Conservation (phyloP, 306 rosid species). For the Arachis stenosperma region DNA sequence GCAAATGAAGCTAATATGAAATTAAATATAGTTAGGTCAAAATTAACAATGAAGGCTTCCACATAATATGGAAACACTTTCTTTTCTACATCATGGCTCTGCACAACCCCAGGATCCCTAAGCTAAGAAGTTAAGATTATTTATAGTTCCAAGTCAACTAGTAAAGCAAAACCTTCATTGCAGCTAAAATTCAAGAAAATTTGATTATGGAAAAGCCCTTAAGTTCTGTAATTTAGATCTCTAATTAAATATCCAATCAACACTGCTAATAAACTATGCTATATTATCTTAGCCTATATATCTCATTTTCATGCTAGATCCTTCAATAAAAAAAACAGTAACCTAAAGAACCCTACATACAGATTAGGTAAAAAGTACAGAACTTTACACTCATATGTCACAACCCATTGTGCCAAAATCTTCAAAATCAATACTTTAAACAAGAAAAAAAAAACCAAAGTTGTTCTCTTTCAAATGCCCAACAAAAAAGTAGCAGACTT, state of each 20-base stretch:
- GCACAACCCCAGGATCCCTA: background rate
- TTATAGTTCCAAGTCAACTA: background rate
- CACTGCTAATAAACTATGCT: background rate
- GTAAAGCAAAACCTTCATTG: background rate
- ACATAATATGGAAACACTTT: background rate
- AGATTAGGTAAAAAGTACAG: constrained; percentile 37
- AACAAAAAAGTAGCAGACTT: background rate
- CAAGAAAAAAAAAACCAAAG: background rate
- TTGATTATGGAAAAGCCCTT: background rate
- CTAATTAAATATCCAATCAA: too few species aligned
- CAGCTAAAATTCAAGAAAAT: constrained; percentile 10
- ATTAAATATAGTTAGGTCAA: background rate
- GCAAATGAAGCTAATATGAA: constrained; percentile 15
- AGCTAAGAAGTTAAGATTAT: background rate
- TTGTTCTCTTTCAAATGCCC: background rate
- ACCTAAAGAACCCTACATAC: background rate
- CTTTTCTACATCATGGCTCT: constrained; percentile 4
- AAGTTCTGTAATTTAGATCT: constrained; percentile 19
- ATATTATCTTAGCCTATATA: background rate
- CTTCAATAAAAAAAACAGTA: constrained; percentile 27
- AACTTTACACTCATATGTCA: constrained; percentile 14
- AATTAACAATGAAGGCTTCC: constrained; percentile 1
- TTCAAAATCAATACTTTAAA: constrained; percentile 12
- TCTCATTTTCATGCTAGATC: background rate
- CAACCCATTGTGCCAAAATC: constrained; percentile 33